Evolutionary conservation across 1,139 yeast species (phyloP).

Genomic region (Blastobotrys capitulatus): DNA sequence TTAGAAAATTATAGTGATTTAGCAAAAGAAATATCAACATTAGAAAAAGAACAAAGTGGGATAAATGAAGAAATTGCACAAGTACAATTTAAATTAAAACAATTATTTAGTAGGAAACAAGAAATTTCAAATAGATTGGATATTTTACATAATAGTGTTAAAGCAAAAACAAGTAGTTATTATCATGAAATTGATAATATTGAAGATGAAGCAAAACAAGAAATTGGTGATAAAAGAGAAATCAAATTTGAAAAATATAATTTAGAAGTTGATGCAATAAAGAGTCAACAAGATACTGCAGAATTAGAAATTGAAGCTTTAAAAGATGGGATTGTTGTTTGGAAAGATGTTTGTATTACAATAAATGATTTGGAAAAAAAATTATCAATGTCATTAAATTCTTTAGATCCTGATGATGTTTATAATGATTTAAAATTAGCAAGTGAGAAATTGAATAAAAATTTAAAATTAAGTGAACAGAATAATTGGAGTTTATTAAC

Average conservation of each 20-base stretch:
- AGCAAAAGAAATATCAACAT: slow-evolving; percentile 7
- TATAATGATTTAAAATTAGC: slow-evolving; percentile 13
- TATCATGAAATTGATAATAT: slow-evolving; percentile 14
- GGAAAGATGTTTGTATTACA: slow-evolving; percentile 25
- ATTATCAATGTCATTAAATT: slow-evolving; percentile 5
- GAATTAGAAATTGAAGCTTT: slow-evolving; percentile 22
- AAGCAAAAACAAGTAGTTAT: slow-evolving; percentile 16
- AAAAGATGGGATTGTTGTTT: slow-evolving; percentile 24
- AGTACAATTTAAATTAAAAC: slow-evolving; percentile 16
- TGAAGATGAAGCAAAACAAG: background rate
- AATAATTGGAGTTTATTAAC: slow-evolving; percentile 26
- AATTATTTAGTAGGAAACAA: slow-evolving; percentile 14
- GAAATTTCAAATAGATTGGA: slow-evolving; percentile 6
- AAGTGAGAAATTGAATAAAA: slow-evolving; percentile 11
- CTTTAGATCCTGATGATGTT: slow-evolving; percentile 11
- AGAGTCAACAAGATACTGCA: slow-evolving; percentile 16
- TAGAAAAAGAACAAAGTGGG: slow-evolving; percentile 12
- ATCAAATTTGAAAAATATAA: slow-evolving; percentile 15
- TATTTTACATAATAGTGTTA: slow-evolving; percentile 16
- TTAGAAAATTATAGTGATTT: slow-evolving; percentile 16
- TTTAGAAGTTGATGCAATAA: slow-evolving; percentile 21
- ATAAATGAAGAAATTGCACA: slow-evolving; percentile 15
- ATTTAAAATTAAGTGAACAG: slow-evolving; percentile 18
- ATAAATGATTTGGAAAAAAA: slow-evolving; percentile 20
- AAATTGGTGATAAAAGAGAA: background rate